Conservation (phyloP, 1,284 basidiomycete genomes). For the Ganoderma resinaceum region DNA sequence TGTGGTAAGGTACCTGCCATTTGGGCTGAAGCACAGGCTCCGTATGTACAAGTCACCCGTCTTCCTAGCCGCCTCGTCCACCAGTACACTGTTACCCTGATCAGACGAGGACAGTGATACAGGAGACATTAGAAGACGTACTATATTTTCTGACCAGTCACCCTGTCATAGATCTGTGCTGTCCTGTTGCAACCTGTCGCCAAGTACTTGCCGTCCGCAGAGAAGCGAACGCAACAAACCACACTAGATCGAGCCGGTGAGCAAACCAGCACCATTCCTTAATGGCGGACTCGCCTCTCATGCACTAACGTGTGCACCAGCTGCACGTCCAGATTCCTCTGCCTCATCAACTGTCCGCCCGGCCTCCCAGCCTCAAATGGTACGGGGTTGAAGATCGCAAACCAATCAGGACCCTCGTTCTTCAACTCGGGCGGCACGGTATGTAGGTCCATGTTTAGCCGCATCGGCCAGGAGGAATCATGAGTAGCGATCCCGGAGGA, state of each 20-base stretch:
- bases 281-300: slow-evolving; percentile 73
- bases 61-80: slow-evolving; percentile 61
- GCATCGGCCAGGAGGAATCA: no score
- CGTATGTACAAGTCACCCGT: slow-evolving; percentile 72
- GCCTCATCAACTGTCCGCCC: slow-evolving; percentile 40
- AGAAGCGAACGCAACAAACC: slow-evolving; percentile 93
- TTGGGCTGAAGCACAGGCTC: slow-evolving; percentile 72
- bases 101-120: no score
- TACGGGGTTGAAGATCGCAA: slow-evolving; percentile 92
- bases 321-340: slow-evolving; percentile 85
- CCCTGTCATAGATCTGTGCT: slow-evolving; percentile 90
- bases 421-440: slow-evolving; percentile 60
- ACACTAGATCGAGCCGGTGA: slow-evolving; percentile 55
- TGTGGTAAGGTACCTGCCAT: slow-evolving; percentile 71
- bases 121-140: slow-evolving; percentile 44
- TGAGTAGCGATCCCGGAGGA: slow-evolving; percentile 20
- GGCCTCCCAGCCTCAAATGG: slow-evolving; percentile 39
- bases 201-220: slow-evolving; percentile 85
- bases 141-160: slow-evolving; percentile 85
- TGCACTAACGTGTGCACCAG: slow-evolving; percentile 92
- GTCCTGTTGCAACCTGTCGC: slow-evolving; percentile 93
- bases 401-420: slow-evolving; percentile 94
- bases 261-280: slow-evolving; percentile 16
- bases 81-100: slow-evolving; percentile 54
- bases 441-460: slow-evolving; percentile 46